Conservation (phyloP, 2,329 filamentous ascomycete genomes). For the Neoarthrinium moseri region DNA sequence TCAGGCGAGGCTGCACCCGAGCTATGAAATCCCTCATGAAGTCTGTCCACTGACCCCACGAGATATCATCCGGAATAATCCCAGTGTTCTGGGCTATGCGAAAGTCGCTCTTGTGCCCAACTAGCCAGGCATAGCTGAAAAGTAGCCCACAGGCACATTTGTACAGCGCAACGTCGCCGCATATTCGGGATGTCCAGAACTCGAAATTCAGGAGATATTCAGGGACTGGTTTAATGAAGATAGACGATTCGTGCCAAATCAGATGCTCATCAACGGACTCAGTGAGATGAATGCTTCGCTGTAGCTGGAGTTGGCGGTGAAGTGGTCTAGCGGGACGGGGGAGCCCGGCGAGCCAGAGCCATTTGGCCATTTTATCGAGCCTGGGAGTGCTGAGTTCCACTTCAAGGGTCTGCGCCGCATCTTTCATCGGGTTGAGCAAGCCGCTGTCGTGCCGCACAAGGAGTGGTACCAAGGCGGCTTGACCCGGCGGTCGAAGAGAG, state of each 20-base stretch:
- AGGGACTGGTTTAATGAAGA: conserved; percentile 1
- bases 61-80: conserved; percentile 32
- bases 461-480: neutral
- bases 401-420: conserved; percentile 18
- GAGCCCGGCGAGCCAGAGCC: conserved; percentile 29
- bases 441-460: neutral
- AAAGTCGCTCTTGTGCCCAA: conserved; percentile 37
- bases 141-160: conserved; percentile 29
- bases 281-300: conserved; percentile 32
- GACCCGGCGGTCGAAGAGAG: neutral
- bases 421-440: neutral
- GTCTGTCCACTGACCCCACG: conserved; percentile 33
- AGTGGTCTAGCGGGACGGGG: conserved; percentile 36
- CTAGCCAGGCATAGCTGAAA: conserved; percentile 34
- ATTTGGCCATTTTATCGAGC: conserved; percentile 22
- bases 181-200: neutral
- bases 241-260: conserved; percentile 30
- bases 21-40: neutral
- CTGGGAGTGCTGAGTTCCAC: conserved; percentile 28
- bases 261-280: conserved; percentile 38
- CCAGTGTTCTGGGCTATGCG: conserved; percentile 31
- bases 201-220: neutral
- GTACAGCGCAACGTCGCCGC: neutral
- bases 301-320: conserved; percentile 33
- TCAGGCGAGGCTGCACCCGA: conserved; percentile 2